A percentile compares a stretch with the other conserved stretches of the same genome.
These are phyloP conservation scores for Lyophyllum decastes DNA, from an alignment of 768 basidiomycete species.

Conservation along the genomic window DNA sequence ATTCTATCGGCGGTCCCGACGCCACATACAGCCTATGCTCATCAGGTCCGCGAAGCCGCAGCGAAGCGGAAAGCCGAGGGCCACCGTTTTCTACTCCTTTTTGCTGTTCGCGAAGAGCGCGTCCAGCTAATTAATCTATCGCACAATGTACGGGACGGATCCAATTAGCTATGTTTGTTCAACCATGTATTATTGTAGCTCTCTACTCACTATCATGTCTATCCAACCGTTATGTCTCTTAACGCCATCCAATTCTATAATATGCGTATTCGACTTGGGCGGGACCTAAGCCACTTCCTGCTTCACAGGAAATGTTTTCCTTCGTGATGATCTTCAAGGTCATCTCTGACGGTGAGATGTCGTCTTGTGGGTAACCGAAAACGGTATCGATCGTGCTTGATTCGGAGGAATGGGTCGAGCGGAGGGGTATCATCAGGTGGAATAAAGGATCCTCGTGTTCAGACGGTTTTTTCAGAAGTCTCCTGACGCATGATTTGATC, in stretches of 20 bases:
- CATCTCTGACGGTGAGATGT: neutral
- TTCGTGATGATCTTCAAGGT: slow-evolving; percentile 52
- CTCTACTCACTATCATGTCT: slow-evolving; percentile 6
- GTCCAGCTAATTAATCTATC: slow-evolving; percentile 56
- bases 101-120: slow-evolving; percentile 69
- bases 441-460: slow-evolving; percentile 38
- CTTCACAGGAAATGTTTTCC: slow-evolving; percentile 58
- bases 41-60: slow-evolving; percentile 68
- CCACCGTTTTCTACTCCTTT: slow-evolving; percentile 61
- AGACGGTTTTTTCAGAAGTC: slow-evolving; percentile 41
- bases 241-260: slow-evolving; percentile 72
- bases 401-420: slow-evolving; percentile 63
- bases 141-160: slow-evolving; percentile 16
- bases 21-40: slow-evolving; percentile 60
- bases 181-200: slow-evolving; percentile 5
- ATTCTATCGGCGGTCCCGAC: slow-evolving; percentile 57
- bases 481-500: slow-evolving; percentile 63
- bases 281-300: slow-evolving; percentile 33
- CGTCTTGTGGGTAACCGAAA: slow-evolving; percentile 35
- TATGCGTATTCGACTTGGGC: slow-evolving; percentile 70
- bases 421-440: slow-evolving; percentile 78
- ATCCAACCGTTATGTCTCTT: slow-evolving; percentile 1
- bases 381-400: slow-evolving; percentile 56
- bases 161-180: slow-evolving; percentile 14
- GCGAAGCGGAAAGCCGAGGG: slow-evolving; percentile 65